phyloP scores from a whole-genome alignment of 73 alveolate species.

The Blepharisma japonicum region DNA sequence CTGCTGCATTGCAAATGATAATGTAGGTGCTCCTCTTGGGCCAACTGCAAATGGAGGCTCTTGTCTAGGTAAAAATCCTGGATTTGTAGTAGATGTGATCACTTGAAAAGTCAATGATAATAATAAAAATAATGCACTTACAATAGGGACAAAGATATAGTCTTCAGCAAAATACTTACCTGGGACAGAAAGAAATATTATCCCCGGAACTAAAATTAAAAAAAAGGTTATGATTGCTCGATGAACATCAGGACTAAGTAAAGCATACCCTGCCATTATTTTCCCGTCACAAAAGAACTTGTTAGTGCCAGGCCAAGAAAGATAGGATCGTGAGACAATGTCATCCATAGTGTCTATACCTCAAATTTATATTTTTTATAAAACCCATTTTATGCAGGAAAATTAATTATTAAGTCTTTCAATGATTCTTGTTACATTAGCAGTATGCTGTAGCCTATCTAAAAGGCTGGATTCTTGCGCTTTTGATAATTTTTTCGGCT shows the following conservation, averaged over 20 bases:
- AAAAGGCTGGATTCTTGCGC: neutral
- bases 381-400: no score
- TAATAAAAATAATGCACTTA: neutral
- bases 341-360: neutral
- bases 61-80: constrained; percentile 29
- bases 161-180: neutral
- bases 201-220: constrained; percentile 8
- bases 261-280: neutral
- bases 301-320: constrained; percentile 14
- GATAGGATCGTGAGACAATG: neutral
- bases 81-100: neutral
- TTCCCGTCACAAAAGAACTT: constrained; percentile 18
- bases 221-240: constrained; percentile 8
- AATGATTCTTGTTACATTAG: no score
- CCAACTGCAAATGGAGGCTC: constrained; percentile 36
- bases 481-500: neutral
- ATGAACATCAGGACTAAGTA: constrained; percentile 2
- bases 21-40: constrained; percentile 22
- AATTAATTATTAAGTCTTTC: no score
- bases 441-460: no score
- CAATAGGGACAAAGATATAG: neutral
- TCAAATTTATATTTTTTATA: neutral
- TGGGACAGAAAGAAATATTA: neutral
- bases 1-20: neutral
- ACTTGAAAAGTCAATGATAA: neutral